A percentile compares a stretch with the other conserved stretches of the same genome.
Conservation (phyloP, 2,329 filamentous ascomycete genomes). For the Ophiostoma sp. region DNA sequence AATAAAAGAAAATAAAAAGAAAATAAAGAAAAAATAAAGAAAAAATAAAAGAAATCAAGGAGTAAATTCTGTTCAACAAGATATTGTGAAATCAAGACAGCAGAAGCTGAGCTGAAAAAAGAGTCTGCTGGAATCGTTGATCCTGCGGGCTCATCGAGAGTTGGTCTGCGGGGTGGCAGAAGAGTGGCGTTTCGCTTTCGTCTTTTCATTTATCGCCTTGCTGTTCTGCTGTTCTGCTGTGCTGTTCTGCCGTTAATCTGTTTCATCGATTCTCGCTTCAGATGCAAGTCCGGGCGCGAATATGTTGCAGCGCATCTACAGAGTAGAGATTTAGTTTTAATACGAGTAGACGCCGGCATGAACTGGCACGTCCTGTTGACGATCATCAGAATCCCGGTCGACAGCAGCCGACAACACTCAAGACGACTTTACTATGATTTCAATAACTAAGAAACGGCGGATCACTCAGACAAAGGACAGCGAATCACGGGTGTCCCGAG, state of each 20-base stretch:
- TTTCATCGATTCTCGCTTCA: not conserved
- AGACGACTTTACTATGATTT: too few species aligned
- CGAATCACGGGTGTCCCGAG: not conserved
- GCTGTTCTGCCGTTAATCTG: not conserved
- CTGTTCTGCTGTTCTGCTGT: not conserved
- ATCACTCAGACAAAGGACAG: not conserved
- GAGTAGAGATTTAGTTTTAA: too few species aligned
- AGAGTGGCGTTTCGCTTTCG: not conserved
- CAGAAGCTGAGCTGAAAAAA: not conserved
- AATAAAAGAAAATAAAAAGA: too few species aligned
- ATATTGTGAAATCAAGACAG: not conserved
- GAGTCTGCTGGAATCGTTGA: not conserved
- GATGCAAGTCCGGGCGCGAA: not conserved
- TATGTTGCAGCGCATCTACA: not conserved
- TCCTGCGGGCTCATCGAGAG: too few species aligned
- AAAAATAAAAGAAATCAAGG: not conserved
- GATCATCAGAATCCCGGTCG: too few species aligned
- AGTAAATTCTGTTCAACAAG: not conserved
- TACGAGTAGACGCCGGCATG: too few species aligned
- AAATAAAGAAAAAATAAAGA: too few species aligned
- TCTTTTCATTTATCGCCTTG: not conserved
- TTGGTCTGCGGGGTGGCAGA: not conserved
- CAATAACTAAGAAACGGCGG: not conserved
- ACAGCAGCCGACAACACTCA: too few species aligned
- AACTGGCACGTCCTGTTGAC: too few species aligned